Evolutionary conservation across 2,329 filamentous ascomycete genomes (phyloP), one percentile per base, ranked within the genome.

Genomic region (Aureobasidium sp.): DNA sequence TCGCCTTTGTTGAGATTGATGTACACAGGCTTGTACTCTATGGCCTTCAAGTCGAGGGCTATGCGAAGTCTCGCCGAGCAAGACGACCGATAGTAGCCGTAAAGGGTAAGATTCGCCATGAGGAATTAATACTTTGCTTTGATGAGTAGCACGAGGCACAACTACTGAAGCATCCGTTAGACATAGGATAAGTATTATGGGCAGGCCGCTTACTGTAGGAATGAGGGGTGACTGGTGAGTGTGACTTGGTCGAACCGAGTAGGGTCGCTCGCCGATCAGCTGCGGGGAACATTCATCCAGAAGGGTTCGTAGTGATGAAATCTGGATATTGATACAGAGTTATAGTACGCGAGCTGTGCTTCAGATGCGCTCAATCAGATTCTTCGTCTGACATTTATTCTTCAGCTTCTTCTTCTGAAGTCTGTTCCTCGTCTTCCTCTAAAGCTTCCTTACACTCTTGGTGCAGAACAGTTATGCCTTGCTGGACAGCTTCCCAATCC

Each of bases 31-130:
- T 76, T 75, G 65, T 81, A 81, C 2, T 74, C 65, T 58, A 86
- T 77, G 27, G 68, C 68, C 66, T 87, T 87, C 55, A 83, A 74
- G 61, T 81, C 74, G 1, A 85, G 74, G 11, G 82, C 82, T 63
- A 86, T 86, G 49, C 83, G 82, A 5, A 87, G 74, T 13, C 85
- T 81, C 0, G 80, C 83, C 1, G 83, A 82, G 73, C 83, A 87
- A 16, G 83, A 85, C 51, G 84, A 87, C 64, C 82, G 78, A 72
- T 82, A 85, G 73, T 85, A 86, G 63, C 78, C 81, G 74, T 86
- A 79, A 10, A 87, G 59, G n/a, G 42, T 47, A 2, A 58, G 30
- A 13, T 14, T 30, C n/a, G 54, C 30, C 54, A 47, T 58, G 2
- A 16, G 21, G 21, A 42, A 4, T 8, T 3, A 13, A 13, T 36